phyloP scores from a whole-genome alignment of 768 basidiomycete genomes.

The Stropharia rugosoannulata region DNA sequence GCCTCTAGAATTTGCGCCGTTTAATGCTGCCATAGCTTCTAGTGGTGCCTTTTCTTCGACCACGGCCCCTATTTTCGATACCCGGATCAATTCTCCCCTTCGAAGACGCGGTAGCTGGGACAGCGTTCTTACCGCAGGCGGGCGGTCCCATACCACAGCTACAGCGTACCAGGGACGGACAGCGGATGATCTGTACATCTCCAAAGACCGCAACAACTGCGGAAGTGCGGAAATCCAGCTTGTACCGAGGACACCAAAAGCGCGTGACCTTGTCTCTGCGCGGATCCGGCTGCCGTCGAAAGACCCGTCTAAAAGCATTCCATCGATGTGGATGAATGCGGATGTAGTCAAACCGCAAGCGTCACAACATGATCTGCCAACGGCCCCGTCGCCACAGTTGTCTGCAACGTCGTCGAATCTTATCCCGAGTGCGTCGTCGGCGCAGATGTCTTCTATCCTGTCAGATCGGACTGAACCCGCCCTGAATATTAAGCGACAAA shows the following conservation, averaged over 20 bases:
- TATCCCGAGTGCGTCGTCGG: constrained; percentile 1
- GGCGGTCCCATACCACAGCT: constrained; percentile 12
- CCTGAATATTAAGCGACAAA: constrained; percentile 1
- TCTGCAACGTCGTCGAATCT: constrained; percentile 5
- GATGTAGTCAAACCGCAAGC: constrained; percentile 36
- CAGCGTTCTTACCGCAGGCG: constrained; percentile 18
- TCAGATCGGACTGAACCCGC: constrained; percentile 3
- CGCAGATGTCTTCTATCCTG: background rate
- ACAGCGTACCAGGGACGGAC: constrained; percentile 18
- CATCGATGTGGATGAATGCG: constrained; percentile 50
- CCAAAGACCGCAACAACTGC: constrained; percentile 9
- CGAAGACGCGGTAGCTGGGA: constrained; percentile 24
- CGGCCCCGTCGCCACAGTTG: constrained; percentile 3
- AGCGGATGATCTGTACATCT: constrained; percentile 27
- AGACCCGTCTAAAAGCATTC: constrained; percentile 28
- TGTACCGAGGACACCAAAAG: constrained; percentile 29
- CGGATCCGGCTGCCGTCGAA: constrained; percentile 20
- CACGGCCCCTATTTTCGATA: constrained; percentile 9
- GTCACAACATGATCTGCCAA: background rate
- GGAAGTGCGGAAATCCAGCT: constrained; percentile 28
- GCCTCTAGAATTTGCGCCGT: constrained; percentile 27
- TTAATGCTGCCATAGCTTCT: constrained; percentile 13
- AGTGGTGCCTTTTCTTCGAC: constrained; percentile 23
- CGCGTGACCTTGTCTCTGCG: constrained; percentile 11
- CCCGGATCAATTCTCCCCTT: constrained; percentile 7